Percentiles rank a stretch among this genome's conserved stretches.
Evolutionary conservation across 176 grass and related monocot genomes (phyloP).

Genomic region (Aegilops speltoides): DNA sequence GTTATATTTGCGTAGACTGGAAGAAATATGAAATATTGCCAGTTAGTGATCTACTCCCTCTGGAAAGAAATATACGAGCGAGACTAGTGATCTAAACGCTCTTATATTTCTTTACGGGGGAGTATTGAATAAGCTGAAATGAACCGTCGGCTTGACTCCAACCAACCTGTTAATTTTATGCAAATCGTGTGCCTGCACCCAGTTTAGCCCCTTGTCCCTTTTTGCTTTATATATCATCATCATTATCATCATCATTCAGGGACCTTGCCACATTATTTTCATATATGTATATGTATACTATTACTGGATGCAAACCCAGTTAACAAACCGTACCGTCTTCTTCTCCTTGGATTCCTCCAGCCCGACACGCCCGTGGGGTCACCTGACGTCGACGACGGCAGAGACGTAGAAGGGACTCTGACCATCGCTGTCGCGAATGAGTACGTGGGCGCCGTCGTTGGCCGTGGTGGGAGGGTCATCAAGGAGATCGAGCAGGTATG

Average conservation of each 20-base stretch:
- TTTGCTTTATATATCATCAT: neutral
- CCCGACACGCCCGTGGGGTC: slow-evolving; percentile 41
- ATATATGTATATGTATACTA: too few relatives aligned
- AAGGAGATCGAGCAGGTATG: slow-evolving; percentile 85
- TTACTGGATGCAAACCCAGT: neutral
- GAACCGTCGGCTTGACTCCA: neutral
- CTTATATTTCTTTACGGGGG: too few relatives aligned
- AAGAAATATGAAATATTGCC: neutral
- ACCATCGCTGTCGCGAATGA: slow-evolving; percentile 81
- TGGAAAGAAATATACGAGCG: too few relatives aligned
- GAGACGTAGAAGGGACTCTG: slow-evolving; percentile 45
- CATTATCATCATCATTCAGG: neutral
- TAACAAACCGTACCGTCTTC: neutral
- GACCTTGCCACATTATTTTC: neutral
- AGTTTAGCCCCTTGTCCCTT: neutral
- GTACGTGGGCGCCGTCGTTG: slow-evolving; percentile 85
- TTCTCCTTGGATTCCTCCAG: slow-evolving; percentile 27
- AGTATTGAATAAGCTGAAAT: neutral
- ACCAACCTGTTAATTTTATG: neutral
- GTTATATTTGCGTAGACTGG: neutral
- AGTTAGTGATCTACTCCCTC: neutral
- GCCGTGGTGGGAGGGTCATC: slow-evolving; percentile 81
- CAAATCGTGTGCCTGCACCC: neutral
- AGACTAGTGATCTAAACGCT: too few relatives aligned
- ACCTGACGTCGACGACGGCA: slow-evolving; percentile 27